These are phyloP conservation scores for Ramularia collo-cygni DNA, from an alignment of 2,329 filamentous ascomycete species.

Conservation along the genomic window DNA sequence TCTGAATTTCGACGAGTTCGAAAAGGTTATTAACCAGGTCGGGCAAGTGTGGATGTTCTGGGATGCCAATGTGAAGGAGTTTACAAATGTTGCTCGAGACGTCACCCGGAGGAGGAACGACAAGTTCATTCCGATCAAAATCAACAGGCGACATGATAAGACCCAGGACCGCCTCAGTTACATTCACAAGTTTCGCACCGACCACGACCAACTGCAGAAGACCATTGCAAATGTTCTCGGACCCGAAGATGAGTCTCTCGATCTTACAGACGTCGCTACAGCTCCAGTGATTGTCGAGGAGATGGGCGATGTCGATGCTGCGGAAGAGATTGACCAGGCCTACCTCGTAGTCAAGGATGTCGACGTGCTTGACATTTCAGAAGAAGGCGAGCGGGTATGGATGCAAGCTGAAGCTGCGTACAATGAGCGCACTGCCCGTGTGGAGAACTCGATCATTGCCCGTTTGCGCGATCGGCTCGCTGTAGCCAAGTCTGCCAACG, in stretches of 20 bases:
- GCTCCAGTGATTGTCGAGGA: conserved; percentile 76
- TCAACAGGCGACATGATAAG: conserved; percentile 76
- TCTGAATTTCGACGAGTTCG: conserved; percentile 85
- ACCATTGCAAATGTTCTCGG: conserved; percentile 97
- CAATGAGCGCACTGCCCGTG: conserved; percentile 91
- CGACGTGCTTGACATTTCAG: conserved; percentile 85
- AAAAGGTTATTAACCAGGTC: conserved; percentile 72
- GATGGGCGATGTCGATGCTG: conserved; percentile 93
- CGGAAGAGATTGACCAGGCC: conserved; percentile 90
- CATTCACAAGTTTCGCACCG: conserved; percentile 87
- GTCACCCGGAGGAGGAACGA: conserved; percentile 89
- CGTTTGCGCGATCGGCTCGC: conserved; percentile 84
- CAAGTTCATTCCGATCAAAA: conserved; percentile 98
- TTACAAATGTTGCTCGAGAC: conserved; percentile 94
- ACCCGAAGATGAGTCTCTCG: conserved; percentile 48
- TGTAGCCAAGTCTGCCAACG: conserved; percentile 92
- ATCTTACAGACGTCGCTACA: conserved; percentile 50
- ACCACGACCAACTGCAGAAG: conserved; percentile 93
- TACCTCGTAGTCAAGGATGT: conserved; percentile 93
- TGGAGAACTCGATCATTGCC: conserved; percentile 98
- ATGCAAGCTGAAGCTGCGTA: conserved; percentile 91
- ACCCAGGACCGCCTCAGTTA: conserved; percentile 89
- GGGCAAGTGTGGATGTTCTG: conserved; percentile 83
- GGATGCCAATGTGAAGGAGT: conserved; percentile 96
- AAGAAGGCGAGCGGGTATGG: conserved; percentile 85